Base-by-base conservation (phyloP, 1,284 basidiomycete species). In the Paramarasmius palmivorus region DNA sequence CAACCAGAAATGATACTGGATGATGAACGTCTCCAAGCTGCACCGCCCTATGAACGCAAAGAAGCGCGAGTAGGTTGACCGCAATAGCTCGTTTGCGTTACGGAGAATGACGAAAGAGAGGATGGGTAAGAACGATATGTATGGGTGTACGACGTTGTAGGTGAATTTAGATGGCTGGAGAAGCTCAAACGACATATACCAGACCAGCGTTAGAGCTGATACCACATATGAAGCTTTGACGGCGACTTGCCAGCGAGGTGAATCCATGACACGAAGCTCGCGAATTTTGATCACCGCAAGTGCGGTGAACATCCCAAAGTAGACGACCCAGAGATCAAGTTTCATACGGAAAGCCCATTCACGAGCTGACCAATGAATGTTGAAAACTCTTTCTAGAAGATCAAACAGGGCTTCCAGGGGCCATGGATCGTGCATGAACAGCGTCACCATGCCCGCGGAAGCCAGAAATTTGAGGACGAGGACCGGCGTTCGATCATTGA, bases 1-100 rank as follows among this genome's bases (percentile, higher is more conserved):
- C 36, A 95, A 78, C 90, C 92, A 95, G 49, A 93, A 76, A 68
- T 95, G 93, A 71, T 88, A 95, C 67, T 95, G 92, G 59, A 94
- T 83, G 64, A 95, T 89, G 67, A 93, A 94, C 0, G 90, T 88
- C 69, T 94, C 92, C 42, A 94, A 77, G 4, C 89, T 92, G 68
- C 89, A 92, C 64, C 78, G 83, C 39, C 93, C 93, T 53, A 95
- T 79, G 68, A 90, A 93, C 37, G 83, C 84, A 71, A 93, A 95
- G 19, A 84, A 71, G 26, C 74, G 75, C 9, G 86, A 90, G 20
- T 82, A 83, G 25, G 77, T 79, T 1, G 89, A 88, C 19, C 93
- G 84, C 48, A 94, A 72, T 40, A 83, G 70, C 2, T 79, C 73
- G 37, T 74, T 92, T 23, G 90, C 86, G 63, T 95, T 95, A 52